These are phyloP conservation scores for Globisporangium acanthophoron DNA, from an alignment of 352 stramenopile species.

Conservation along the genomic window DNA sequence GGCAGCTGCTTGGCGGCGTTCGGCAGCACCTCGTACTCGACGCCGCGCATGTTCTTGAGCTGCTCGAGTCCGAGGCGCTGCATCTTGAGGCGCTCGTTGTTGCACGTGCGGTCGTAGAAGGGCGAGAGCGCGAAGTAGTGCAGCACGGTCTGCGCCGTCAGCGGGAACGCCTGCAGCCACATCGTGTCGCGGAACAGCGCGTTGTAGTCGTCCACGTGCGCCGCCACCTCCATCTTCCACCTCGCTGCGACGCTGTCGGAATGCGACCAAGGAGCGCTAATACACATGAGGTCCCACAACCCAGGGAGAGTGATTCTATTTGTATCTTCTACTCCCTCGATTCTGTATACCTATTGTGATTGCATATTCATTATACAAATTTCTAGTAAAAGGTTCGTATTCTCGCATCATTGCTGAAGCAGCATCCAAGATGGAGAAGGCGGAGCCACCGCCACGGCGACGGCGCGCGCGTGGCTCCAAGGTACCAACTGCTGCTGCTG, in stretches of 20 bases:
- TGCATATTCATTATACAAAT: too few relatives aligned
- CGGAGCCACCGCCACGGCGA: background rate
- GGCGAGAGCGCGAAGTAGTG: slow-evolving; percentile 87
- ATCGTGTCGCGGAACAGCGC: slow-evolving; percentile 84
- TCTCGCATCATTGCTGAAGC: too few relatives aligned
- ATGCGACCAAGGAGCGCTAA: background rate
- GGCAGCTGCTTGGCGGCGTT: slow-evolving; percentile 81
- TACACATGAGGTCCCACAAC: too few relatives aligned
- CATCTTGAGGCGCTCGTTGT: slow-evolving; percentile 90
- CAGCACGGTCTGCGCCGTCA: slow-evolving; percentile 81
- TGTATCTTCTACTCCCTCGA: too few relatives aligned
- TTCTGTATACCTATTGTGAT: too few relatives aligned
- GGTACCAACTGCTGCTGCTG: too few relatives aligned
- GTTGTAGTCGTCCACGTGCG: slow-evolving; percentile 85
- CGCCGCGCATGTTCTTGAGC: slow-evolving; percentile 81
- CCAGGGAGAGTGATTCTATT: too few relatives aligned
- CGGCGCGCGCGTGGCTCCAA: background rate
- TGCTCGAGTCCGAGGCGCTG: slow-evolving; percentile 82
- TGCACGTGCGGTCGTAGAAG: slow-evolving; percentile 87
- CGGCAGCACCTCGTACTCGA: slow-evolving; percentile 86
- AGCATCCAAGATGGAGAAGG: background rate
- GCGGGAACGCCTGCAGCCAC: slow-evolving; percentile 80
- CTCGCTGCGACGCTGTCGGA: background rate
- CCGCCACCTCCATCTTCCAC: slow-evolving; percentile 56
- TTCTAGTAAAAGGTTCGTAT: too few relatives aligned